Conservation (phyloP, 768 basidiomycete genomes). For the Tricholoma sp. region DNA sequence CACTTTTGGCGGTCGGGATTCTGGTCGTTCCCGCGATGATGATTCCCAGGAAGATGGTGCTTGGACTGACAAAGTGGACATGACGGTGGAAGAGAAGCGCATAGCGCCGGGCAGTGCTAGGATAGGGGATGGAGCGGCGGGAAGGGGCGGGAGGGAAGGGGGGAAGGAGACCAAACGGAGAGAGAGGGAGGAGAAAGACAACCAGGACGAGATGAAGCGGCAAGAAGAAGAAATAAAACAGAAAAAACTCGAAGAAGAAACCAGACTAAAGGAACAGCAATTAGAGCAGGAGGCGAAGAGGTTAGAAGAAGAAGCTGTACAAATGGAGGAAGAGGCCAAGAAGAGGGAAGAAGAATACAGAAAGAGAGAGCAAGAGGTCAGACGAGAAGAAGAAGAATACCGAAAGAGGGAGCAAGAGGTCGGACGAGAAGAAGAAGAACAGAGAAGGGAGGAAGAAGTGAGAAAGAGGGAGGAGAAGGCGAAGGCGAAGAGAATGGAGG, state of each 20-base stretch:
- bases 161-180: slow-evolving; percentile 7
- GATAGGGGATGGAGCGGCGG: slow-evolving; percentile 7
- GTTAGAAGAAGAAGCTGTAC: slow-evolving; percentile 21
- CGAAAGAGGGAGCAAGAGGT: slow-evolving; percentile 23
- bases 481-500: slow-evolving; percentile 12
- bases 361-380: slow-evolving; percentile 18
- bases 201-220: slow-evolving; percentile 14
- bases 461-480: slow-evolving; percentile 20
- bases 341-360: slow-evolving; percentile 14
- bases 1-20: slow-evolving; percentile 16
- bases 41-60: slow-evolving; percentile 2
- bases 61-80: slow-evolving; percentile 10
- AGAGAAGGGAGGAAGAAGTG: slow-evolving; percentile 21
- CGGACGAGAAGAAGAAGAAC: slow-evolving; percentile 8
- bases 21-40: not conserved
- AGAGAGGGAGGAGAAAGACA: slow-evolving; percentile 20
- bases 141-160: slow-evolving; percentile 12
- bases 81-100: slow-evolving; percentile 10
- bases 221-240: slow-evolving; percentile 17
- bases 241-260: slow-evolving; percentile 13
- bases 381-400: slow-evolving; percentile 11
- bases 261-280: slow-evolving; percentile 13
- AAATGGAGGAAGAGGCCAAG: slow-evolving; percentile 25
- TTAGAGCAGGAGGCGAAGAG: slow-evolving; percentile 24
- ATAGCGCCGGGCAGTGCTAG: too few species aligned